Evolutionary conservation across 192 early-diverging fungal genomes (phyloP), one percentile per base, ranked within the genome.

Genomic region (Radiomyces spectabilis): DNA sequence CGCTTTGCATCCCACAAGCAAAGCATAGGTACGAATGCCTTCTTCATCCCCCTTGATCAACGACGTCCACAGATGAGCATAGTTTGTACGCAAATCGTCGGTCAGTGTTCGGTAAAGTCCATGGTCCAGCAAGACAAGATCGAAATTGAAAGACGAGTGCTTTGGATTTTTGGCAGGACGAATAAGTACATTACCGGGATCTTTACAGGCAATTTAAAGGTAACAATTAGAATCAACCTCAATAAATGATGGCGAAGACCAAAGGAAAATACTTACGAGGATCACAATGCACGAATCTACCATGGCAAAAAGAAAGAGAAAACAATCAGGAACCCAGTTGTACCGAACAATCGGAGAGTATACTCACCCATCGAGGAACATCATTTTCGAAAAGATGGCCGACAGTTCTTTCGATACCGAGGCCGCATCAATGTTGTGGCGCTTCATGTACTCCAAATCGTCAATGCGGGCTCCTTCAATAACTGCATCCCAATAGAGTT

Each of bases 61-160:
- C 3, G 90, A 75, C n/a, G 74, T 78, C 94, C 94, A 97, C 57
- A 97, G 77, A 43, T 88, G 82, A 0, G 93, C 91, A 55, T 94
- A 97, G 57, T 93, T 82, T 26, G 86, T 73, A 9, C 86, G 74
- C 67, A 94, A 82, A 18, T 78, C 72, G 1, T 70, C 57, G 9
- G 84, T 56, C 24, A 97, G 71, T 15, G 73, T 72, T 9, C 92
- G 84, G 69, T 97, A 97, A 27, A 97, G 70, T 24, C 94, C 94
- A 66, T 97, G 94, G 51, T 88, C 86, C 54, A 88, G 69, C 18
- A 97, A 69, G 5, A 95, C 85, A 21, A 97, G 68, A 40, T 93
- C 86, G 75, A 97, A 97, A 67, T 95, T 94, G 49, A 71, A 74
- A 37, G 71, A 77, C 7, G 70, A 84, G 15, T 51, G 26, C 10